A percentile compares a stretch with the other conserved stretches of the same genome.
Evolutionary conservation across 2,329 filamentous ascomycete species (phyloP).

Genomic region (Magnaporthiopsis incrustans): DNA sequence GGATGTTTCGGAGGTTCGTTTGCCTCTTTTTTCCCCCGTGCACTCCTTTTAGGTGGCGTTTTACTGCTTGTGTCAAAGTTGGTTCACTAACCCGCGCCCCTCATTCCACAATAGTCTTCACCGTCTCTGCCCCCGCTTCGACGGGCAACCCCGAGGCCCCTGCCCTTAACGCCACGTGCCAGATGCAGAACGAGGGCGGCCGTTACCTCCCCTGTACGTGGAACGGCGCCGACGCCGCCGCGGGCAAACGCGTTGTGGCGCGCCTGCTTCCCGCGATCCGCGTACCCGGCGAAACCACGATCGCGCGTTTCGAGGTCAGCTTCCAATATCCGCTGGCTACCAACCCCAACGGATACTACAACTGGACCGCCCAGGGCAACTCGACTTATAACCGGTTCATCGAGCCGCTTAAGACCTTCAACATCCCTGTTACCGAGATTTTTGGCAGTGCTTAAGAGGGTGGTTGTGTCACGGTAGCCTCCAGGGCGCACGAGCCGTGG

Average conservation of each 20-base stretch:
- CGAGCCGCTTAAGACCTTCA: not conserved
- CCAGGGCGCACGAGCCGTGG: too few relatives aligned
- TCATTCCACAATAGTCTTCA: not conserved
- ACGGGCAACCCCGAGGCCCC: not conserved
- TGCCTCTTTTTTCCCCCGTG: not conserved
- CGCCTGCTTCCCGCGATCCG: not conserved
- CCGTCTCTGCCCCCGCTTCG: not conserved
- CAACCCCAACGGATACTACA: slow-evolving; percentile 1
- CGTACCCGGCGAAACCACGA: not conserved
- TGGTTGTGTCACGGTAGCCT: too few relatives aligned
- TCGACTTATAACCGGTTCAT: not conserved
- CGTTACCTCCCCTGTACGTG: not conserved
- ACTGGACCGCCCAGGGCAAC: slow-evolving; percentile 3
- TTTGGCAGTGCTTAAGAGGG: slow-evolving; percentile 2
- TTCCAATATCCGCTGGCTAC: not conserved
- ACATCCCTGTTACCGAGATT: not conserved
- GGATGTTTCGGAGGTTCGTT: slow-evolving; percentile 11
- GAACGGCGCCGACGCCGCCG: not conserved
- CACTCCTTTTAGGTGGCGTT: too few relatives aligned
- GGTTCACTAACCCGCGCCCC: too few relatives aligned
- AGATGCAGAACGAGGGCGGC: not conserved
- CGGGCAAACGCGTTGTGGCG: not conserved
- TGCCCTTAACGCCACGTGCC: not conserved
- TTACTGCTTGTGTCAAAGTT: too few relatives aligned
- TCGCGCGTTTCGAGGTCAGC: not conserved